phyloP scores from a whole-genome alignment of 2,329 filamentous ascomycete genomes.

The Colletotrichum phormii region DNA sequence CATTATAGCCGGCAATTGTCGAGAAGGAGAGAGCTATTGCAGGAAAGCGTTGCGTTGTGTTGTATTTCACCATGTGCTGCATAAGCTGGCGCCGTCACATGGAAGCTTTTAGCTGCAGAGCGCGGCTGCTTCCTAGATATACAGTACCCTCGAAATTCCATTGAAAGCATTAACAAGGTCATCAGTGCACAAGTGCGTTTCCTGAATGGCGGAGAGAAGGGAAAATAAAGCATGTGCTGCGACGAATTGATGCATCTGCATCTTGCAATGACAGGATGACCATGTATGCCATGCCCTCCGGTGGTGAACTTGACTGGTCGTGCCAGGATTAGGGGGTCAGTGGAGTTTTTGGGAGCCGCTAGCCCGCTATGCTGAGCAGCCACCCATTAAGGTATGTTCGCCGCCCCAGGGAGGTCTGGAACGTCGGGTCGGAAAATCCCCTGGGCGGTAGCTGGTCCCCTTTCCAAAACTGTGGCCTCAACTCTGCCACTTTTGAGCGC shows the following conservation, averaged over 20 bases:
- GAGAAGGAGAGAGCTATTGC: background rate
- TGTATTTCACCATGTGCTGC: constrained; percentile 31
- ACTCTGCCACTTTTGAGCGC: constrained; percentile 45
- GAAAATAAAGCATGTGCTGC: background rate
- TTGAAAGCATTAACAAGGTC: constrained; percentile 20
- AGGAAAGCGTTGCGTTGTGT: constrained; percentile 18
- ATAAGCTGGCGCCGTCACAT: constrained; percentile 30
- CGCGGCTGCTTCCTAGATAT: constrained; percentile 32
- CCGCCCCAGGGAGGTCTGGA: constrained; percentile 28
- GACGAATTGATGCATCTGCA: background rate
- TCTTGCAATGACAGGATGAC: constrained; percentile 11
- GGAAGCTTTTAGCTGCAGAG: constrained; percentile 21
- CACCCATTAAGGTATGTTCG: constrained; percentile 32
- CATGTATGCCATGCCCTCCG: constrained; percentile 26
- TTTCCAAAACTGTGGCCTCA: constrained; percentile 59
- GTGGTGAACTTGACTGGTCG: background rate
- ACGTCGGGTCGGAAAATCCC: constrained; percentile 37
- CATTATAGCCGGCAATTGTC: constrained; percentile 18
- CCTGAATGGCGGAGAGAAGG: background rate
- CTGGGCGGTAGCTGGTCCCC: constrained; percentile 39
- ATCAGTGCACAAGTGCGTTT: background rate
- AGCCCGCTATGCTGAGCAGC: constrained; percentile 7
- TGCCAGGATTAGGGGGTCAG: background rate
- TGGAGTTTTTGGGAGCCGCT: constrained; percentile 5
- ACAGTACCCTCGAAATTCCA: constrained; percentile 30